Conservation (phyloP, 108 stramenopile species). For the Skeletonema marinoi region DNA sequence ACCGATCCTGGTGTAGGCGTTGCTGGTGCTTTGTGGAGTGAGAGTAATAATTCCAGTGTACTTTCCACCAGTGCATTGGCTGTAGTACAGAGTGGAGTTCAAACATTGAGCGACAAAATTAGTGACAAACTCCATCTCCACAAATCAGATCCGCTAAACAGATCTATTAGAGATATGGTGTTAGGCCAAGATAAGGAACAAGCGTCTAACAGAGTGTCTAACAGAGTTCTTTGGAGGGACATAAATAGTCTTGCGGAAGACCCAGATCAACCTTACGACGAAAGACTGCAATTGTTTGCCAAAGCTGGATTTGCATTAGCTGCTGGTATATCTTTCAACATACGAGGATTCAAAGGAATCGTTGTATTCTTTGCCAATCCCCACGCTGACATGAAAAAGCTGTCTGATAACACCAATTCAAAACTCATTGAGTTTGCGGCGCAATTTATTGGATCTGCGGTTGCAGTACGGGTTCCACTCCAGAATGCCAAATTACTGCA, state of each 20-base stretch:
- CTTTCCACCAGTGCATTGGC: background rate
- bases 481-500: background rate
- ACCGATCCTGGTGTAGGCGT: slow-evolving; percentile 5
- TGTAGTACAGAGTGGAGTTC: background rate
- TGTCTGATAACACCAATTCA: slow-evolving; percentile 1
- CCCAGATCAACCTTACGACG: slow-evolving; percentile 27
- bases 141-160: too few species aligned
- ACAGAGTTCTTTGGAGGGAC: slow-evolving; percentile 12
- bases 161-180: too few species aligned
- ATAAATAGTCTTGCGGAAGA: slow-evolving; percentile 6
- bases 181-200: background rate
- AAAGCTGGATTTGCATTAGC: slow-evolving; percentile 15
- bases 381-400: slow-evolving; percentile 3
- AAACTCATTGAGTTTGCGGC: slow-evolving; percentile 11
- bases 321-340: slow-evolving; percentile 14
- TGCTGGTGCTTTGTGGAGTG: slow-evolving; percentile 20
- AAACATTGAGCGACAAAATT: slow-evolving; percentile 1
- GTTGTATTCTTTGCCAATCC: slow-evolving; percentile 25
- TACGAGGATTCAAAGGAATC: slow-evolving; percentile 13
- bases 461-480: slow-evolving; percentile 8
- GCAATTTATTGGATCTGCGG: slow-evolving; percentile 12
- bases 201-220: background rate
- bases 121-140: background rate
- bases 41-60: background rate
- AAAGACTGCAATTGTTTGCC: slow-evolving; percentile 12